Evolutionary conservation across 768 basidiomycete species (phyloP).

Genomic region (Naganishia randhawae): DNA sequence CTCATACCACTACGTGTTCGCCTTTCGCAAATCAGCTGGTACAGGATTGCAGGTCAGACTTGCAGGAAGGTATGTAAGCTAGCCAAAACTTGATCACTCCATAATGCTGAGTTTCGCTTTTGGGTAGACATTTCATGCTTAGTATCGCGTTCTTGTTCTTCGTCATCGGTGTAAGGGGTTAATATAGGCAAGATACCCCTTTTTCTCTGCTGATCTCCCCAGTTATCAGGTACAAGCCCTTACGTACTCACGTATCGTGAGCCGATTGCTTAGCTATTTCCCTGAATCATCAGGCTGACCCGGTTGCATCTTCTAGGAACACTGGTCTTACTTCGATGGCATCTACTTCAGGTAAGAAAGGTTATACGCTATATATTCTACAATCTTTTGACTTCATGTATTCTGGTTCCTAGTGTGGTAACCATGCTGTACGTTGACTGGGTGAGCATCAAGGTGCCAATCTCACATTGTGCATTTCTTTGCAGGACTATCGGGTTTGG

Average conservation of each 20-base stretch:
- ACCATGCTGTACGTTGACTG: slow-evolving; percentile 27
- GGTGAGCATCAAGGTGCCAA: background rate
- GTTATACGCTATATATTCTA: background rate
- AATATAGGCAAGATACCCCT: background rate
- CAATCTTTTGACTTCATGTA: slow-evolving; percentile 23
- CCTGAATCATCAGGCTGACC: background rate
- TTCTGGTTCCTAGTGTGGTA: slow-evolving; percentile 29
- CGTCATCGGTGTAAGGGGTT: slow-evolving; percentile 22
- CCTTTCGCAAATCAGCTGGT: slow-evolving; percentile 7
- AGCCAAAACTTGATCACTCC: slow-evolving; percentile 15
- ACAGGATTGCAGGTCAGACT: slow-evolving; percentile 2
- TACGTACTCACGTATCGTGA: slow-evolving; percentile 45
- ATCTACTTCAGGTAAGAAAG: slow-evolving; percentile 36
- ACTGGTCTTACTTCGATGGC: slow-evolving; percentile 48
- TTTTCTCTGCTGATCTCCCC: background rate
- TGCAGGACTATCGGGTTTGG: slow-evolving; percentile 28
- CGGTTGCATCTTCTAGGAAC: slow-evolving; percentile 22
- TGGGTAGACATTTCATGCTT: slow-evolving; percentile 42
- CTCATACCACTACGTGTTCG: slow-evolving; percentile 38
- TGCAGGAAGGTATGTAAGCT: slow-evolving; percentile 9
- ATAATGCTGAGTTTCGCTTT: slow-evolving; percentile 26
- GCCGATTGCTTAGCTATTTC: background rate
- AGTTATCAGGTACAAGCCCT: slow-evolving; percentile 38
- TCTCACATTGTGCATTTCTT: background rate
- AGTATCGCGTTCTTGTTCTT: slow-evolving; percentile 28